phyloP scores from a whole-genome alignment of 164 flowering plant genomes.

The Aristolochia californica region DNA sequence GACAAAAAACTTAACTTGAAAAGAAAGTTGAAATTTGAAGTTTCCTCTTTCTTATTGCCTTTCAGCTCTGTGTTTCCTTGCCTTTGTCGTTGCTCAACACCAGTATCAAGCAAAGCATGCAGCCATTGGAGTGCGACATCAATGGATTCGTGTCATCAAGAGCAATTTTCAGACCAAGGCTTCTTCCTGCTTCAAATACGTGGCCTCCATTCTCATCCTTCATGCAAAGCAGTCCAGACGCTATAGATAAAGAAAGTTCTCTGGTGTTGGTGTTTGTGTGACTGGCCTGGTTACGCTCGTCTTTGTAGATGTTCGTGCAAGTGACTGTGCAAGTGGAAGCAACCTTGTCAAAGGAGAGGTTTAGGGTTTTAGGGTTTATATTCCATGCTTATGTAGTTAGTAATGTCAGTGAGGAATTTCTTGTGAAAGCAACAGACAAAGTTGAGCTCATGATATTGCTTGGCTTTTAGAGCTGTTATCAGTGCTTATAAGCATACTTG shows the following conservation, averaged over 20 bases:
- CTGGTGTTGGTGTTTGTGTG: neutral
- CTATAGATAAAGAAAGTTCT: neutral
- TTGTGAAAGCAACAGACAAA: constrained; percentile 80
- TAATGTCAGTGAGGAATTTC: constrained; percentile 91
- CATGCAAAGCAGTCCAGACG: no score
- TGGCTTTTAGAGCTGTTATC: constrained; percentile 78
- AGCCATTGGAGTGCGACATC: no score
- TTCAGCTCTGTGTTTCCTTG: no score
- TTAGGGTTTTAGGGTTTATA: constrained; percentile 74
- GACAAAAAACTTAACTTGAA: no score
- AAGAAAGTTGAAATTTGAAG: no score
- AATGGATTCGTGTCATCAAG: no score
- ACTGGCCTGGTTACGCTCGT: neutral
- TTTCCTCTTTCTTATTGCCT: no score
- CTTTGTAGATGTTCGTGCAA: neutral
- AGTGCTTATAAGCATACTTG: constrained; percentile 73
- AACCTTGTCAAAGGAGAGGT: constrained; percentile 76
- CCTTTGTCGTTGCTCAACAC: no score
- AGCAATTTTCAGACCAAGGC: no score
- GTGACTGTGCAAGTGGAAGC: constrained; percentile 37
- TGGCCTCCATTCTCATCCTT: no score
- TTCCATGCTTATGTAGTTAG: constrained; percentile 77
- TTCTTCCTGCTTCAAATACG: no score
- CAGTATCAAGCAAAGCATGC: no score
- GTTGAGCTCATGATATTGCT: constrained; percentile 86